Percentiles rank a stretch among this genome's conserved stretches.
These are phyloP conservation scores for Nyctanthes arbortristis DNA, from an alignment of 257 asterid species.

Conservation along the genomic window DNA sequence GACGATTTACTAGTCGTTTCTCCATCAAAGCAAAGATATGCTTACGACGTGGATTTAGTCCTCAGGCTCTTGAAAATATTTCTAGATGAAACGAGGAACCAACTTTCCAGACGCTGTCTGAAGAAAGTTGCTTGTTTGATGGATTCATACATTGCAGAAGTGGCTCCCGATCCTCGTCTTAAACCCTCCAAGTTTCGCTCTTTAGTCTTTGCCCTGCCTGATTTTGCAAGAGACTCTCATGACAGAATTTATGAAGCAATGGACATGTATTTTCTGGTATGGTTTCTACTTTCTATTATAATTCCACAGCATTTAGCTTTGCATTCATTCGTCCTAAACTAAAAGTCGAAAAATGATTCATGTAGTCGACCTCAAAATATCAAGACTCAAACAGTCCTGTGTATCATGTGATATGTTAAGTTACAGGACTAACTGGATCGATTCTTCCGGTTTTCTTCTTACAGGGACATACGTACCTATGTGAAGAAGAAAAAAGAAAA, in stretches of 20 bases:
- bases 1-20: slow-evolving; percentile 57
- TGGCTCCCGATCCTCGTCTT: slow-evolving; percentile 62
- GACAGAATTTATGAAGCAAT: slow-evolving; percentile 49
- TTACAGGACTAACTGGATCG: not conserved
- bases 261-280: slow-evolving; percentile 58
- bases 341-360: too few relatives aligned
- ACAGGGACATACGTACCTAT: slow-evolving; percentile 45
- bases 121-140: slow-evolving; percentile 50
- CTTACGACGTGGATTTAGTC: slow-evolving; percentile 48
- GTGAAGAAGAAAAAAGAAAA: slow-evolving; percentile 49
- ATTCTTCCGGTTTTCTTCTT: not conserved
- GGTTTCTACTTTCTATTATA: not conserved
- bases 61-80: slow-evolving; percentile 44
- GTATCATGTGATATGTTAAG: too few relatives aligned
- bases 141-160: slow-evolving; percentile 56
- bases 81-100: slow-evolving; percentile 9
- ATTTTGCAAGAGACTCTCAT: slow-evolving; percentile 49
- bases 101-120: slow-evolving; percentile 23
- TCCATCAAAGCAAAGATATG: slow-evolving; percentile 27
- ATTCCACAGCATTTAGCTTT: not conserved
- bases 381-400: too few relatives aligned
- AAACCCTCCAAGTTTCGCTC: slow-evolving; percentile 45
- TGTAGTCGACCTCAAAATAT: not conserved
- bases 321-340: not conserved
- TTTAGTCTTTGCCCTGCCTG: slow-evolving; percentile 46